Evolutionary conservation across 345 rosid species (phyloP).

Genomic region (Odontarrhena argentea): DNA sequence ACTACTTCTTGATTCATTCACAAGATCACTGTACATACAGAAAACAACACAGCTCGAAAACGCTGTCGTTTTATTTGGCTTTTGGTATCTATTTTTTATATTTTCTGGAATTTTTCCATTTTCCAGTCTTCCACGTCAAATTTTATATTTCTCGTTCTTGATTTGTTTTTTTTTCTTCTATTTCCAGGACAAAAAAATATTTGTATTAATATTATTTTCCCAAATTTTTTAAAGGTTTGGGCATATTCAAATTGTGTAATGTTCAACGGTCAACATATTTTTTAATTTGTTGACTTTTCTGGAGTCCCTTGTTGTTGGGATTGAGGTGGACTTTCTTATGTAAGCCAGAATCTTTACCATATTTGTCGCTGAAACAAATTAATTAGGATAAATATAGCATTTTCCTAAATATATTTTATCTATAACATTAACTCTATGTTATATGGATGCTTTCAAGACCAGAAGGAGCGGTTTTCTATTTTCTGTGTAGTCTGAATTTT

Average conservation of each 20-base stretch:
- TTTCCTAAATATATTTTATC: too few species aligned
- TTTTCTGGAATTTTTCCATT: conserved; percentile 35
- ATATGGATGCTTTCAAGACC: too few species aligned
- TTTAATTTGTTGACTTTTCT: conserved; percentile 16
- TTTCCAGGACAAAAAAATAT: not conserved
- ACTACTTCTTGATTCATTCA: conserved; percentile 22
- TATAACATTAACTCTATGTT: too few species aligned
- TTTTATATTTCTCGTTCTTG: conserved; percentile 16
- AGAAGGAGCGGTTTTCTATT: too few species aligned
- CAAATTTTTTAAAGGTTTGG: not conserved
- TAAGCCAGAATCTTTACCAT: conserved; percentile 18
- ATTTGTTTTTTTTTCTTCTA: conserved; percentile 5
- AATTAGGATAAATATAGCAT: not conserved
- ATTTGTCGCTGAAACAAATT: conserved; percentile 10
- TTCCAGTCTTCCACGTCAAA: conserved; percentile 33
- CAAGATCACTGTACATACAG: conserved; percentile 30
- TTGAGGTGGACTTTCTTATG: conserved; percentile 30
- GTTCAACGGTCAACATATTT: conserved; percentile 35
- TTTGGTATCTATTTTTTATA: not conserved
- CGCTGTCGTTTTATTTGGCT: conserved; percentile 23
- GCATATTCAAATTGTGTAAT: not conserved
- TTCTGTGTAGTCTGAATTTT: too few species aligned
- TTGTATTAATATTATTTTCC: conserved; percentile 9
- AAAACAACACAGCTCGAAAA: conserved; percentile 1
- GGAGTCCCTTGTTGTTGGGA: conserved; percentile 12